Evolutionary conservation across 768 basidiomycete species (phyloP).

Genomic region (Mycena galopus): DNA sequence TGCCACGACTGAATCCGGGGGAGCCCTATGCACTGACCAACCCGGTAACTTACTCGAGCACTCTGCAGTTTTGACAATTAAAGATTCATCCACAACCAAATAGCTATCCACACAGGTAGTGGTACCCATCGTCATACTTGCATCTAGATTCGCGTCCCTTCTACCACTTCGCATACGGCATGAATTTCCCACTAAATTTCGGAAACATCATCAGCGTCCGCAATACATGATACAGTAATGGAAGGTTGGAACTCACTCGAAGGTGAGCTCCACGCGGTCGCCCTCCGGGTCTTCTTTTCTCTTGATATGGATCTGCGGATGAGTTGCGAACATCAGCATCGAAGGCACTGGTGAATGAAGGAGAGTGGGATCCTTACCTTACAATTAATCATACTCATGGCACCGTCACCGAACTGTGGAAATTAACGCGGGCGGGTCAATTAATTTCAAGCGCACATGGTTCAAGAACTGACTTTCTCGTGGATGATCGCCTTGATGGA

Average conservation of each 20-base stretch:
- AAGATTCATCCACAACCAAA: no score
- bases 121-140: no score
- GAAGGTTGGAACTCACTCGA: slow-evolving; percentile 79
- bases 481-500: slow-evolving; percentile 87
- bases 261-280: slow-evolving; percentile 82
- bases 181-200: background rate
- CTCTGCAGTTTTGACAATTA: no score
- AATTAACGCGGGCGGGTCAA: background rate
- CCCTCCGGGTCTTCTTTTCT: slow-evolving; percentile 83
- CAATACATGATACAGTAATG: background rate
- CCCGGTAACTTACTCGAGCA: no score
- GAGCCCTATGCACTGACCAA: no score
- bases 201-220: background rate
- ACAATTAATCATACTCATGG: slow-evolving; percentile 93
- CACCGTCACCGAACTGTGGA: slow-evolving; percentile 83
- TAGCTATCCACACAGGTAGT: no score
- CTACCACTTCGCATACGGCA: background rate
- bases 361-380: slow-evolving; percentile 46
- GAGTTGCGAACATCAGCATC: background rate
- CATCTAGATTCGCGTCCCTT: background rate
- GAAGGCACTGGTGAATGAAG: background rate
- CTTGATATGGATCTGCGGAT: slow-evolving; percentile 60
- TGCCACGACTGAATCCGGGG: no score
- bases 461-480: slow-evolving; percentile 66
- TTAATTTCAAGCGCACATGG: background rate